Conservation (phyloP, 1,284 basidiomycete genomes). For the Austroboletus rostrupii region DNA sequence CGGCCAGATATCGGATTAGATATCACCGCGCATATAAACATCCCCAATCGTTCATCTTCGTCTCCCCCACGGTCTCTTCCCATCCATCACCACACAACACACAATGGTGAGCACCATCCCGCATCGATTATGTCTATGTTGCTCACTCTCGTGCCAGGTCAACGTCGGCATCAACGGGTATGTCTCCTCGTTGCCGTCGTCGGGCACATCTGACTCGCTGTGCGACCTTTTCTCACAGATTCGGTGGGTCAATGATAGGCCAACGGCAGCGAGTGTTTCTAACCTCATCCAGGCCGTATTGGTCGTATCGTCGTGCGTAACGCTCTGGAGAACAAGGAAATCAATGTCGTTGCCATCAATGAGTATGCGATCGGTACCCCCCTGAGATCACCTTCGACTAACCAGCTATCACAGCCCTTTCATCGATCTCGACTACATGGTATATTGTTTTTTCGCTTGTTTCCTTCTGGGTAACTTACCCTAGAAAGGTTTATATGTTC, state of each 20-base stretch:
- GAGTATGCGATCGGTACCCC: slow-evolving; percentile 54
- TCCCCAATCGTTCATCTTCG: background rate
- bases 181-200: slow-evolving; percentile 18
- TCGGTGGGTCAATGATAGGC: slow-evolving; percentile 56
- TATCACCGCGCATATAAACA: slow-evolving; percentile 24
- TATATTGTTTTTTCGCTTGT: slow-evolving; percentile 22
- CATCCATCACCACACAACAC: background rate
- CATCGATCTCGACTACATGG: slow-evolving; percentile 88
- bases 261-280: background rate
- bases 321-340: slow-evolving; percentile 74
- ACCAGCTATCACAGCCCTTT: slow-evolving; percentile 16
- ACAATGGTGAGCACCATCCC: slow-evolving; percentile 22
- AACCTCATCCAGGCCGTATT: slow-evolving; percentile 75
- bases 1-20: slow-evolving; percentile 22
- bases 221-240: slow-evolving; percentile 45
- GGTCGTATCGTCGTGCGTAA: slow-evolving; percentile 98
- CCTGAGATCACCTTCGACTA: background rate
- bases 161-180: slow-evolving; percentile 95
- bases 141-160: slow-evolving; percentile 39
- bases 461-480: slow-evolving; percentile 2
- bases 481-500: slow-evolving; percentile 92
- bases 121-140: background rate
- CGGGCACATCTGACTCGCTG: slow-evolving; percentile 14
- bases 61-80: slow-evolving; percentile 3
- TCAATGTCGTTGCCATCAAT: slow-evolving; percentile 86